Conservation (phyloP, 768 basidiomycete species). For the Wakefieldia striispora region DNA sequence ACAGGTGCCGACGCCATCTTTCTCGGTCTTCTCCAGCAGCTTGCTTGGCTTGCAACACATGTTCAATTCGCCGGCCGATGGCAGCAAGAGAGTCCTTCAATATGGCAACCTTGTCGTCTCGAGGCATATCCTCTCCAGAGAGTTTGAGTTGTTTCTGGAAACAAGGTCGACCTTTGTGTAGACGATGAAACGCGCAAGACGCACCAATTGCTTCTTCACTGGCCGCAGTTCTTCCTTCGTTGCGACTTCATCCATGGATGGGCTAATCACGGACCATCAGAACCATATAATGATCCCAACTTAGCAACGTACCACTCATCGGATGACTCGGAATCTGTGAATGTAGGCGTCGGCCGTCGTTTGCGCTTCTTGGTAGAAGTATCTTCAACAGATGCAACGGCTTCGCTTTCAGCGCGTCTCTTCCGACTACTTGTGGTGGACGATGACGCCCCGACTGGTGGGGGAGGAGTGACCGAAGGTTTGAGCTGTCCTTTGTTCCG, state of each 20-base stretch:
- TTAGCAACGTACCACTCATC: constrained; percentile 76
- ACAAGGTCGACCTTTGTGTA: constrained; percentile 4
- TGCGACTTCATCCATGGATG: constrained; percentile 90
- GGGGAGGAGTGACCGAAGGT: constrained; percentile 72
- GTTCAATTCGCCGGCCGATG: constrained; percentile 90
- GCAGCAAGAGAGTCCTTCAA: constrained; percentile 93
- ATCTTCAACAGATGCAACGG: constrained; percentile 78
- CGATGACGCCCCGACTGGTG: constrained; percentile 65
- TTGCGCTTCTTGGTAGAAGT: constrained; percentile 71
- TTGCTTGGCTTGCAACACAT: constrained; percentile 72
- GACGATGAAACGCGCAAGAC: constrained; percentile 25
- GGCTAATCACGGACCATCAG: constrained; percentile 42
- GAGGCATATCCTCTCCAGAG: constrained; percentile 88
- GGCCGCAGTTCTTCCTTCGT: constrained; percentile 96
- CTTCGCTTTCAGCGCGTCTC: constrained; percentile 83
- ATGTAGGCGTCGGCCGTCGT: constrained; percentile 92
- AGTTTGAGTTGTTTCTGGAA: constrained; percentile 89
- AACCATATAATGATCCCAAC: neutral
- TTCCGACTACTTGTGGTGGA: constrained; percentile 60
- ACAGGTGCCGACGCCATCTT: constrained; percentile 91
- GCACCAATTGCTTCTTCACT: constrained; percentile 91
- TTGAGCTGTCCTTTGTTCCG: constrained; percentile 69
- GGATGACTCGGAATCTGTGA: constrained; percentile 91
- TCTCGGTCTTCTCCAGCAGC: constrained; percentile 78
- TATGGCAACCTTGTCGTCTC: constrained; percentile 95